phyloP scores from a whole-genome alignment of 1,284 basidiomycete genomes.

The Hymenochaete sp. region DNA sequence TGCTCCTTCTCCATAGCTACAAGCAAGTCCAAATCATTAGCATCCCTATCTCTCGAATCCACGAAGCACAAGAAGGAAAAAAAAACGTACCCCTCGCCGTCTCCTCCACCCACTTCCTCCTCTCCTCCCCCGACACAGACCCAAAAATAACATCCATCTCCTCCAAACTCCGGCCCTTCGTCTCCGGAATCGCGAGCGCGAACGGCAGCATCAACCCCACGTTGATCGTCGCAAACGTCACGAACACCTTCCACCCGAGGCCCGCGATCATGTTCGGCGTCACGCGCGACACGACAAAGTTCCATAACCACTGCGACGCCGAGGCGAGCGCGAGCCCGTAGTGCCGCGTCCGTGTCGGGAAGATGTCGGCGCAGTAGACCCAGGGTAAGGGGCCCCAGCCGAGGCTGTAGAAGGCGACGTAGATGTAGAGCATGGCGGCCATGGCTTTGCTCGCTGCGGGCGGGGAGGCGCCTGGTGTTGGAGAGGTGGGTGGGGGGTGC shows the following conservation, averaged over 20 bases:
- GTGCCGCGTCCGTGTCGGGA: constrained; percentile 72
- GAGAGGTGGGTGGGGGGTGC: constrained; percentile 39
- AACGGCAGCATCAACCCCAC: constrained; percentile 41
- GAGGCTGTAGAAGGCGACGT: constrained; percentile 68
- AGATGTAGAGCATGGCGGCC: constrained; percentile 71
- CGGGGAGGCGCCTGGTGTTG: constrained; percentile 26
- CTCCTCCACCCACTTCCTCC: constrained; percentile 44
- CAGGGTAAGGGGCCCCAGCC: constrained; percentile 58
- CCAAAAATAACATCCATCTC: constrained; percentile 82
- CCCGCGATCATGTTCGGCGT: constrained; percentile 57
- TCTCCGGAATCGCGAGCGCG: constrained; percentile 54
- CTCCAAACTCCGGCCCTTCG: constrained; percentile 64
- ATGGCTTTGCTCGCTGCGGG: constrained; percentile 52
- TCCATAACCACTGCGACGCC: constrained; percentile 74
- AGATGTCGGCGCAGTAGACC: constrained; percentile 69
- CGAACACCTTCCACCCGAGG: constrained; percentile 58
- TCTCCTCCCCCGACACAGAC: constrained; percentile 46
- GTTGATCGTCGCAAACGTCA: constrained; percentile 62
- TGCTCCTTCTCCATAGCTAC: constrained; percentile 42
- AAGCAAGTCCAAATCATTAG: constrained; percentile 61
- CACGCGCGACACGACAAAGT: constrained; percentile 64
- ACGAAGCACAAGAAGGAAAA: no score
- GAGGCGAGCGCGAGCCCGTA: constrained; percentile 67
- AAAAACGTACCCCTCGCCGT: constrained; percentile 36
- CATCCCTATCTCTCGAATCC: no score